Percentiles rank a stretch among this genome's conserved stretches.
These are phyloP conservation scores for Phymatotrichopsis omnivora DNA, from an alignment of 2,329 filamentous ascomycete species.

Conservation along the genomic window DNA sequence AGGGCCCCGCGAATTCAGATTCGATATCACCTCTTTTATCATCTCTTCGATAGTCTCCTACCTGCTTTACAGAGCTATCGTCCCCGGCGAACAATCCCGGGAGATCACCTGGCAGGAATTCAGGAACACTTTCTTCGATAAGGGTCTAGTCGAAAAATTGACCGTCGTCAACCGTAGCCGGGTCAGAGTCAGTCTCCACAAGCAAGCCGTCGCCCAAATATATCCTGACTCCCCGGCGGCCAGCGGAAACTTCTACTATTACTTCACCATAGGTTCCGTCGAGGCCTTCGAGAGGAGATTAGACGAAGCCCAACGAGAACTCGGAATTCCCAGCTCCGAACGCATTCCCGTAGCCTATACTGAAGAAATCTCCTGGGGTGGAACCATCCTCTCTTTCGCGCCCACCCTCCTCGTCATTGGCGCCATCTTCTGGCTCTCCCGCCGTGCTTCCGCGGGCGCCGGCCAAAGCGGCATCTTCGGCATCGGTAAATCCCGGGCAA, in stretches of 20 bases:
- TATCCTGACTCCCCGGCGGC: conserved; percentile 66
- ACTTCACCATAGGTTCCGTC: conserved; percentile 90
- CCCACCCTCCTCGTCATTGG: conserved; percentile 81
- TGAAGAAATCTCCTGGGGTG: conserved; percentile 61
- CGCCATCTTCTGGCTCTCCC: conserved; percentile 66
- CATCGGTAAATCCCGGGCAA: conserved; percentile 90
- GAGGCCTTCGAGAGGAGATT: conserved; percentile 85
- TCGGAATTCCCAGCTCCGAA: conserved; percentile 76
- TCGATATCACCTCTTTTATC: conserved; percentile 33
- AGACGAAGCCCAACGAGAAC: conserved; percentile 76
- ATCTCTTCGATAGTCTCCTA: conserved; percentile 52
- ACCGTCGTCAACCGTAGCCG: conserved; percentile 65
- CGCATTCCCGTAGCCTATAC: conserved; percentile 87
- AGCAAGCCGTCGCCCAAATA: conserved; percentile 58
- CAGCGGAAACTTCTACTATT: conserved; percentile 59
- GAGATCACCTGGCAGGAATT: conserved; percentile 99
- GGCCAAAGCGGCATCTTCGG: conserved; percentile 75
- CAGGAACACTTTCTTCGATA: conserved; percentile 83
- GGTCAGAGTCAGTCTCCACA: conserved; percentile 71
- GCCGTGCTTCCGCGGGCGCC: conserved; percentile 59
- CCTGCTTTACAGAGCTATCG: conserved; percentile 52
- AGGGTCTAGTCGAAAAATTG: conserved; percentile 89
- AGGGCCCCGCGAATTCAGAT: conserved; percentile 11
- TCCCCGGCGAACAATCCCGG: conserved; percentile 54
- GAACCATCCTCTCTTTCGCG: conserved; percentile 66